Conservation (phyloP, 495 filamentous ascomycete species). For the Lasiosphaeris hirsuta region DNA sequence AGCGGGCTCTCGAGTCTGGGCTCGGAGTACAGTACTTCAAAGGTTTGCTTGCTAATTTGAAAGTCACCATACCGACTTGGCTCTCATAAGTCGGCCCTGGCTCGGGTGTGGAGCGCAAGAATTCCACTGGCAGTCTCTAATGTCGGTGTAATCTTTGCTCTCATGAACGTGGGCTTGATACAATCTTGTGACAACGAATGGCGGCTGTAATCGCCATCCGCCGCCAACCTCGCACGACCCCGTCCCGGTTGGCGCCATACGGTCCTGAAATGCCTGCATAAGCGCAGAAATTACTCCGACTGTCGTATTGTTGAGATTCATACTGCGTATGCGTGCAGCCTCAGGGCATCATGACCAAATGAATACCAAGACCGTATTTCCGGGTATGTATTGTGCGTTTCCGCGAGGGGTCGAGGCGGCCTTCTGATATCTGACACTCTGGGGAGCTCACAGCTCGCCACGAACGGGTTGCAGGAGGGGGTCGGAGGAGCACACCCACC, state of each 20-base stretch:
- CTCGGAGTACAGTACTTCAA: background rate
- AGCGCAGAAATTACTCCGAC: conserved; percentile 9
- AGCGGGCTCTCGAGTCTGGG: background rate
- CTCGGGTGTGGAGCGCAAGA: conserved; percentile 4
- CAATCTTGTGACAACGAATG: conserved; percentile 8
- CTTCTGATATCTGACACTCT: conserved; percentile 11
- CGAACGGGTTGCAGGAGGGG: conserved; percentile 3
- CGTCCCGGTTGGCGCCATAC: background rate
- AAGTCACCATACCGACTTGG: background rate
- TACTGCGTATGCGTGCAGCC: conserved; percentile 1
- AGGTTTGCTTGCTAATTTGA: conserved; percentile 8
- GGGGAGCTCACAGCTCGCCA: conserved; percentile 3
- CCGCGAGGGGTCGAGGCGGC: conserved; percentile 2
- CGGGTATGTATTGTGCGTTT: conserved; percentile 8
- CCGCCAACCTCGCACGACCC: background rate
- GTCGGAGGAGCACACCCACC: background rate
- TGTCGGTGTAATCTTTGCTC: conserved; percentile 13
- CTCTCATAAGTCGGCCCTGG: background rate
- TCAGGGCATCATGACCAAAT: too few relatives aligned
- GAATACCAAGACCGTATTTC: background rate
- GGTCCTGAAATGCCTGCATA: background rate
- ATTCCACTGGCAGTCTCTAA: conserved; percentile 6
- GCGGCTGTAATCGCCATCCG: background rate
- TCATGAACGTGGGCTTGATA: conserved; percentile 4
- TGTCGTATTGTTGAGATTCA: conserved; percentile 1